Base-by-base conservation (phyloP, 1,284 basidiomycete genomes). In the Laetiporus sulphureus region DNA sequence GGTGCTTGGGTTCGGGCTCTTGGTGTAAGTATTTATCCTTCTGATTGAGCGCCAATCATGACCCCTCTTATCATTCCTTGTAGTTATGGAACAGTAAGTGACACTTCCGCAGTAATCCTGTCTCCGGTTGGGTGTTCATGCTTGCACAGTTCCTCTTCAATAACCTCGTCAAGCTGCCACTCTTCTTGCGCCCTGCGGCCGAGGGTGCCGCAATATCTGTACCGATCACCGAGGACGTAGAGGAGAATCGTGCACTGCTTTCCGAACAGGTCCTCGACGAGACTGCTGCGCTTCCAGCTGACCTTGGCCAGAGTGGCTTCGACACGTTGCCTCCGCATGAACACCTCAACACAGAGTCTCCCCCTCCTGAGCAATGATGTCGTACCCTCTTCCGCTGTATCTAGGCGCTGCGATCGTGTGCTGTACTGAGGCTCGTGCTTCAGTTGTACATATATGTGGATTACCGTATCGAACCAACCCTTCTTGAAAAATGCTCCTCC, bases 1-100 rank as follows among this genome's bases (percentile, higher is more conserved):
- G 63, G 75, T 97, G 34, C 53, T 79, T 11, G 96, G 96, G 2
- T 99, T 99, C 63, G 78, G 73, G 7, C 65, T 98, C 40, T 75
- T 99, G 47, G 94, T 98, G 76, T 93, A 72, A 67, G 78, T 78
- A 25, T 39, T n/a, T n/a, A n/a, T n/a, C n/a, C n/a, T n/a, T n/a
- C n/a, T n/a, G n/a, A n/a, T n/a, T n/a, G n/a, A n/a, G n/a, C n/a
- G n/a, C n/a, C n/a, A n/a, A n/a, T n/a, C n/a, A n/a, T n/a, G n/a
- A n/a, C n/a, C n/a, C n/a, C n/a, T n/a, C n/a, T n/a, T n/a, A 19
- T 35, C 30, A 24, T 23, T 30, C 36, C 22, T n/a, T 36, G 12
- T 46, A 60, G 58, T 30, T 65, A 65, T 44, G 62, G 63, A 32
- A 64, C 63, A 30, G 58, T 62, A 27, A 40, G 55, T 50, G n/a